A percentile compares a stretch with the other conserved stretches of the same genome.
Evolutionary conservation across 805 yeast species (phyloP).

Genomic region (Yarrowia bubula): DNA sequence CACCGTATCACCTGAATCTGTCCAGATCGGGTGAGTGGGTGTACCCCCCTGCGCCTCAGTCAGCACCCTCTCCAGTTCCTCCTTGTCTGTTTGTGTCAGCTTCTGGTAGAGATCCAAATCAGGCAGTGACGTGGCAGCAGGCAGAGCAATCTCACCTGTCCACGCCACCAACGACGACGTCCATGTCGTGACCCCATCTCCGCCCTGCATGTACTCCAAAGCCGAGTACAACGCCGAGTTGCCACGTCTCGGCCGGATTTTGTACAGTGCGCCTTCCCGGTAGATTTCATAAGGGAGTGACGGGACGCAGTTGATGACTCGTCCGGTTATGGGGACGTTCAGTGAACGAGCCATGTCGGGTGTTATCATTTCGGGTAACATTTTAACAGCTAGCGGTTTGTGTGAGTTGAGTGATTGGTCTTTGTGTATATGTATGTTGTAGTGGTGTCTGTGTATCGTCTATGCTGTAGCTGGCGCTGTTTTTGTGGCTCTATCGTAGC

Average conservation of each 20-base stretch:
- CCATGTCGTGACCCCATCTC: slow-evolving; percentile 53
- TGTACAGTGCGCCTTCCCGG: slow-evolving; percentile 44
- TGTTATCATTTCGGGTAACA: slow-evolving; percentile 14
- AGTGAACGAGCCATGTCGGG: neutral
- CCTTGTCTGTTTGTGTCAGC: slow-evolving; percentile 58
- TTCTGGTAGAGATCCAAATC: slow-evolving; percentile 33
- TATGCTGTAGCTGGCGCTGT: neutral
- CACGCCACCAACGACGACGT: slow-evolving; percentile 87
- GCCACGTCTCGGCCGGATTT: slow-evolving; percentile 60
- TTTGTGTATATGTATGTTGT: neutral
- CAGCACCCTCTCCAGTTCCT: slow-evolving; percentile 46
- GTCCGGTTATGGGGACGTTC: slow-evolving; percentile 46
- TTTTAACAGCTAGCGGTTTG: neutral
- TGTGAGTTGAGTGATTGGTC: neutral
- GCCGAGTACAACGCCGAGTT: slow-evolving; percentile 82
- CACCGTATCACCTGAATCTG: slow-evolving; percentile 43
- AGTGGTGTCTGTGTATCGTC: neutral
- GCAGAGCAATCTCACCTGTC: slow-evolving; percentile 77
- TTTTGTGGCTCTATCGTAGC: neutral
- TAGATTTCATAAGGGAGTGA: slow-evolving; percentile 64
- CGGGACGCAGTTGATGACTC: slow-evolving; percentile 66
- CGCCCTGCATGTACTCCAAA: slow-evolving; percentile 50
- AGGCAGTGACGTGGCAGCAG: slow-evolving; percentile 32
- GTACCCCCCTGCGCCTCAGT: slow-evolving; percentile 38
- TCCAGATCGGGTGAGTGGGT: slow-evolving; percentile 75